A percentile compares a stretch with the other conserved stretches of the same genome.
Evolutionary conservation across 768 basidiomycete species (phyloP).

Genomic region (Crepidotus variabilis): DNA sequence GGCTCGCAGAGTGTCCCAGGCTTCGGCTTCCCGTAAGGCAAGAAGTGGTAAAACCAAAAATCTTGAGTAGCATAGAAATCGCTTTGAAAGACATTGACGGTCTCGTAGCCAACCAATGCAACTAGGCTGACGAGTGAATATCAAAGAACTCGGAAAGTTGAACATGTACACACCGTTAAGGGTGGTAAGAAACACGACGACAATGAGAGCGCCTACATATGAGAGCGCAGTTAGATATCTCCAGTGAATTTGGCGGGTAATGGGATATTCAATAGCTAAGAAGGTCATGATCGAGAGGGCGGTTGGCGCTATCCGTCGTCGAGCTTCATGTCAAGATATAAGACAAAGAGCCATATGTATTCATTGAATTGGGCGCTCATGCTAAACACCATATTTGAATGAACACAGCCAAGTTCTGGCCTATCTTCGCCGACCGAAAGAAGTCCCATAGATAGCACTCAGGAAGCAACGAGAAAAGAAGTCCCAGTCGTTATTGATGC

Average conservation of each 20-base stretch:
- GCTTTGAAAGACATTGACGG: constrained; percentile 15
- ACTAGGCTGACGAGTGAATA: constrained; percentile 7
- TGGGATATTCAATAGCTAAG: constrained; percentile 8
- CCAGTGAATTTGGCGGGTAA: constrained; percentile 12
- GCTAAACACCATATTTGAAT: too few species aligned
- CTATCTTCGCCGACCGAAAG: too few species aligned
- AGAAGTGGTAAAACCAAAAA: constrained; percentile 16
- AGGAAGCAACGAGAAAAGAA: too few species aligned
- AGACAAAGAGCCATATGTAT: too few species aligned
- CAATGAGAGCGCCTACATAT: constrained; percentile 6
- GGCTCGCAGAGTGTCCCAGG: constrained; percentile 11
- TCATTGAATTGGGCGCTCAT: too few species aligned
- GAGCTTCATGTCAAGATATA: too few species aligned
- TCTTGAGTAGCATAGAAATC: constrained; percentile 16
- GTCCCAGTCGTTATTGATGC: too few species aligned
- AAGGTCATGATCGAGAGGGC: too few species aligned
- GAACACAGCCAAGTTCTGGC: too few species aligned
- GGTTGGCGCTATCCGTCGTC: too few species aligned
- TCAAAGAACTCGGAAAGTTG: neutral
- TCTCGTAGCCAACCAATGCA: constrained; percentile 20
- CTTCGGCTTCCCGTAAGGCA: constrained; percentile 7
- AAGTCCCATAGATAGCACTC: too few species aligned
- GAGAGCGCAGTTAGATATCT: constrained; percentile 2
- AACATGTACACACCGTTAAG: constrained; percentile 10
- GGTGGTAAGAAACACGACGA: constrained; percentile 10